A percentile compares a stretch with the other conserved stretches of the same genome.
phyloP scores from a whole-genome alignment of 441 rosid species.

The Bruguiera hainesii region DNA sequence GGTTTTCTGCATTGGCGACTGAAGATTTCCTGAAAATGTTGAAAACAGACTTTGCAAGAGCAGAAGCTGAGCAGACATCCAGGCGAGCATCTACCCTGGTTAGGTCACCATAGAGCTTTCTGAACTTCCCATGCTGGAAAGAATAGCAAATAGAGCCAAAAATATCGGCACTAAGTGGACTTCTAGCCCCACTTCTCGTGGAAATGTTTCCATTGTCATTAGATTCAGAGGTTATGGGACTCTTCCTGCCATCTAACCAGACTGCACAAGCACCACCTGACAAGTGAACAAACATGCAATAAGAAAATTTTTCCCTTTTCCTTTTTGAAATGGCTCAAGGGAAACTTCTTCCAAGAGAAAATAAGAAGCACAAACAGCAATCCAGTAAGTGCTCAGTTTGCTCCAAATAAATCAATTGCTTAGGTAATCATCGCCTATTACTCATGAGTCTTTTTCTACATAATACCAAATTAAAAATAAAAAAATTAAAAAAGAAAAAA shows the following conservation, averaged over 20 bases:
- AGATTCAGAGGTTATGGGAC: slow-evolving; percentile 24
- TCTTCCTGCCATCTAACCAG: slow-evolving; percentile 50
- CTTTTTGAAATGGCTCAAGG: not conserved
- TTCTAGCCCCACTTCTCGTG: slow-evolving; percentile 33
- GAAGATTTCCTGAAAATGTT: slow-evolving; percentile 37
- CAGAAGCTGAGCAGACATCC: slow-evolving; percentile 61
- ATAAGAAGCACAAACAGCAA: not conserved
- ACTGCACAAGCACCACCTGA: slow-evolving; percentile 59
- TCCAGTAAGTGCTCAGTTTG: not conserved
- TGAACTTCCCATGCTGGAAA: slow-evolving; percentile 63
- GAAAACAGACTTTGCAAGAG: slow-evolving; percentile 46
- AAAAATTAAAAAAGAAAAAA: no score
- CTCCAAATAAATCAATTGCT: no score
- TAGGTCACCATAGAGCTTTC: slow-evolving; percentile 56
- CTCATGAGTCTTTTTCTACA: no score
- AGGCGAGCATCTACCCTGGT: slow-evolving; percentile 78
- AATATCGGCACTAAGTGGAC: slow-evolving; percentile 52
- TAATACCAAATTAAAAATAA: no score
- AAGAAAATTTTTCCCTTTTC: not conserved
- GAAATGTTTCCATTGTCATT: slow-evolving; percentile 20
- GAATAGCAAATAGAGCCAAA: slow-evolving; percentile 79
- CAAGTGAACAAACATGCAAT: slow-evolving; percentile 11
- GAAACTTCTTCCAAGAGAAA: not conserved
- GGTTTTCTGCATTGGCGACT: slow-evolving; percentile 28
- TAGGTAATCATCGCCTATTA: no score